Percentiles rank a stretch among this genome's conserved stretches.
Evolutionary conservation across 2,329 filamentous ascomycete species (phyloP).

Genomic region (Cercospora zeae-maydis): DNA sequence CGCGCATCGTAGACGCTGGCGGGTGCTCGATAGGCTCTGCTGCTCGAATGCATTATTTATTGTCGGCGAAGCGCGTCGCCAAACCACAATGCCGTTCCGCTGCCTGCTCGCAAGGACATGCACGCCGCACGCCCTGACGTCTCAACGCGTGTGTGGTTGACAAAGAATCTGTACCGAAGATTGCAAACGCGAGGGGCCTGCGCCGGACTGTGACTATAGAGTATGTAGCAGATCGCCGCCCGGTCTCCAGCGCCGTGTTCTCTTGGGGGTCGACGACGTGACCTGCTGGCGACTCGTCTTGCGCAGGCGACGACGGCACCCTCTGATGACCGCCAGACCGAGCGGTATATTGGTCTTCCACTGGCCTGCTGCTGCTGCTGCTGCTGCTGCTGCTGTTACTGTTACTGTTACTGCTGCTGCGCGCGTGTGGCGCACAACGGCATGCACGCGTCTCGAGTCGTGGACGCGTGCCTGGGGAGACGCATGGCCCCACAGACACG

Average conservation of each 20-base stretch:
- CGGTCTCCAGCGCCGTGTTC: slow-evolving; percentile 10
- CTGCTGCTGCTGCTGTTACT: too few species aligned
- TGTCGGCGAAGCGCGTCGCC: slow-evolving; percentile 11
- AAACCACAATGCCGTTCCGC: slow-evolving; percentile 8
- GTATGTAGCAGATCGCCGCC: slow-evolving; percentile 16
- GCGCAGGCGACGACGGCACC: background rate
- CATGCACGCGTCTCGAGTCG: slow-evolving; percentile 3
- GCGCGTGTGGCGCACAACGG: background rate
- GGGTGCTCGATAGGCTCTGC: slow-evolving; percentile 12
- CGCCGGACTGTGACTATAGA: slow-evolving; percentile 15
- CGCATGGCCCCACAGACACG: background rate
- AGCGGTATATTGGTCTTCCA: background rate
- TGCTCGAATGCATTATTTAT: background rate
- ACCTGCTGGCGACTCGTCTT: background rate
- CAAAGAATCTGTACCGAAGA: slow-evolving; percentile 17
- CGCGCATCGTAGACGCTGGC: slow-evolving; percentile 22
- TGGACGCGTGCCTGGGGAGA: background rate
- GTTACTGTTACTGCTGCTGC: background rate
- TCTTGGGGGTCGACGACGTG: background rate
- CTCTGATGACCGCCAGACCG: background rate
- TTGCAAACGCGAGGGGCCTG: slow-evolving; percentile 13
- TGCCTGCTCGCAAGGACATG: background rate
- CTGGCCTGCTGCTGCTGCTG: background rate
- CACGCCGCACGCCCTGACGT: slow-evolving; percentile 5
- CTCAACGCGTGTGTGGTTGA: slow-evolving; percentile 2